These are phyloP conservation scores for Emydomyces testavorans DNA, from an alignment of 2,329 filamentous ascomycete species.

Conservation along the genomic window DNA sequence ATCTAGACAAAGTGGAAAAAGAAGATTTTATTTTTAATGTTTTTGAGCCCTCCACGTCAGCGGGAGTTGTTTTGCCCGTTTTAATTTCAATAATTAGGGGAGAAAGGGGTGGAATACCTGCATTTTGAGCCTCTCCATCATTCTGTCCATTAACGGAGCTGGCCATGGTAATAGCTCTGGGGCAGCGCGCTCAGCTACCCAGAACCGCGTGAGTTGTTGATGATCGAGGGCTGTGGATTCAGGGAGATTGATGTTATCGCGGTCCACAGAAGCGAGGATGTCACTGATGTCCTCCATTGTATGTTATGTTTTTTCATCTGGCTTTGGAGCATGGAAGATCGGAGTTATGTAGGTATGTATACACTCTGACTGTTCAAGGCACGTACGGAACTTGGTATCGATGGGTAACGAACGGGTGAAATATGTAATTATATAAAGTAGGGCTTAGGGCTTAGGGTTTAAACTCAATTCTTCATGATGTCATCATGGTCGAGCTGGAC, in stretches of 20 bases:
- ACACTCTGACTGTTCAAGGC: too few species aligned
- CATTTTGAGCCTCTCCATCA: slow-evolving; percentile 58
- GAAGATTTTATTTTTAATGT: too few species aligned
- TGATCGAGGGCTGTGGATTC: slow-evolving; percentile 51
- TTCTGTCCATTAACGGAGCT: slow-evolving; percentile 65
- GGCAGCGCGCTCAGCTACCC: slow-evolving; percentile 82
- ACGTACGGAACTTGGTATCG: too few species aligned
- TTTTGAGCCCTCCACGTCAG: too few species aligned
- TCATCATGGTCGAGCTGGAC: too few species aligned
- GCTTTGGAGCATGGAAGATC: not conserved
- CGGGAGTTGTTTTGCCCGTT: too few species aligned
- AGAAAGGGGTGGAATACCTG: too few species aligned
- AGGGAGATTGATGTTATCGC: slow-evolving; percentile 31
- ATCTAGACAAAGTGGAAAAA: slow-evolving; percentile 34
- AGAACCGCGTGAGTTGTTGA: slow-evolving; percentile 78
- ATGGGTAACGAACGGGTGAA: not conserved
- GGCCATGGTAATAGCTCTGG: slow-evolving; percentile 79
- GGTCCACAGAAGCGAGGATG: slow-evolving; percentile 63
- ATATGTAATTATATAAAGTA: slow-evolving; percentile 11
- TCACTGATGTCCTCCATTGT: slow-evolving; percentile 57
- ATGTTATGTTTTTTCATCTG: not conserved
- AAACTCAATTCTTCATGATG: slow-evolving; percentile 1
- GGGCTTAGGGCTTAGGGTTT: slow-evolving; percentile 5
- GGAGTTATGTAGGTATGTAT: too few species aligned
- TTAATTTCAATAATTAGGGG: too few species aligned